Base-by-base conservation (phyloP, 179 eudicot species). In the Nepenthes alata region DNA sequence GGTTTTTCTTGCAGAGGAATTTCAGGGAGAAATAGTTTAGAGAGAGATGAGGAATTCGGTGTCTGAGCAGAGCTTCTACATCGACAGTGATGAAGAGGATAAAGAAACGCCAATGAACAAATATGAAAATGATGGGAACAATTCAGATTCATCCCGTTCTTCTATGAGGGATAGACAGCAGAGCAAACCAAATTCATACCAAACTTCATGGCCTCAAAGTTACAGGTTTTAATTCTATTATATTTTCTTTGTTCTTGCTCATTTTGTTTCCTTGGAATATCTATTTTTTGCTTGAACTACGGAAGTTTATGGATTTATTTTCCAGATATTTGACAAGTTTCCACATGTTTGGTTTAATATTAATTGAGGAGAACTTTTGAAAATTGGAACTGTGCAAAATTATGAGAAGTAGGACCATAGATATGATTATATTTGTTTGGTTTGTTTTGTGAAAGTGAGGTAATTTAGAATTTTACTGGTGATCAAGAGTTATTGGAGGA, bases 121-220 rank as follows among this genome's bases (percentile, higher is more conserved):
- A 56, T 71, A 60, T 6, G 83, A 81, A 8, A 79, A 67, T 37
- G 83, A 25, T 3, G 82, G 70, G n/a, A 65, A 67, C 41, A 83
- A 81, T 62, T 85, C 86, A 2, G 94, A 81, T 53, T 67, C 75
- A 48, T 88, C 90, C 0, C 15, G 73, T 68, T 73, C 72, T 11
- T 77, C 74, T 2, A 39, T 67, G 7, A 80, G 60, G 39, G 79
- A 67, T 16, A 64, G 66, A 34, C 80, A 58, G 39, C 73, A 74
- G 25, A 81, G 85, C 74, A 84, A 77, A 61, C 82, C 86, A 49
- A 66, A 58, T 76, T 88, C 95, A 3, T 60, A 76, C 55, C 70
- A 72, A 55, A 68, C 88, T 13, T 35, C 85, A 38, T 91, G 98
- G 98, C 98, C 98, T 73, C 96, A 85, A 69, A 89, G 95, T 80